Percentiles rank a stretch among this genome's conserved stretches.
Conservation (phyloP, 768 basidiomycete genomes). For the Hericium coralloides region DNA sequence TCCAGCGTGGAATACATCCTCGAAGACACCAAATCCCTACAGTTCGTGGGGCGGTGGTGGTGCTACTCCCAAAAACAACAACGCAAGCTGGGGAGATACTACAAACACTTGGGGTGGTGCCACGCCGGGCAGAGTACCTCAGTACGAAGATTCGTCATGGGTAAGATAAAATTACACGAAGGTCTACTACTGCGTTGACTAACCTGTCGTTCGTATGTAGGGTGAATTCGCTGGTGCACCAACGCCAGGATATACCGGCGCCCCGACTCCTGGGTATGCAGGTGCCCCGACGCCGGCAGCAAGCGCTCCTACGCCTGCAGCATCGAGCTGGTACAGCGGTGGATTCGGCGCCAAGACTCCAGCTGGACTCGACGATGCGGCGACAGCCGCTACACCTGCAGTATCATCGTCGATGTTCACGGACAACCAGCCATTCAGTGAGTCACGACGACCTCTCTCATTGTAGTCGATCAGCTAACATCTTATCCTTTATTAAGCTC, state of each 20-base stretch:
- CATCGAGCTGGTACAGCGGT: slow-evolving; percentile 36
- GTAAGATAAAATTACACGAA: neutral
- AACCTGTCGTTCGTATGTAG: neutral
- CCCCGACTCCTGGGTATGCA: slow-evolving; percentile 7
- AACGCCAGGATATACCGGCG: neutral
- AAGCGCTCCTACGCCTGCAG: slow-evolving; percentile 21
- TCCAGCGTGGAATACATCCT: slow-evolving; percentile 41
- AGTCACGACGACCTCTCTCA: neutral
- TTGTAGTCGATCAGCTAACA: neutral
- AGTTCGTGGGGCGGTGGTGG: slow-evolving; percentile 21
- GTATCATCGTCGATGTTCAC: neutral
- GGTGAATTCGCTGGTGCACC: neutral
- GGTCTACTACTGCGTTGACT: neutral
- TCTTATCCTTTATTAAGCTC: neutral
- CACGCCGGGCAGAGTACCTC: slow-evolving; percentile 9
- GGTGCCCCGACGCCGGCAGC: slow-evolving; percentile 13
- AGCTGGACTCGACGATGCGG: neutral
- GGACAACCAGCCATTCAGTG: neutral
- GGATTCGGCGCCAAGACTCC: slow-evolving; percentile 29
- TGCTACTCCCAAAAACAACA: slow-evolving; percentile 18
- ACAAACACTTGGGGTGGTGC: slow-evolving; percentile 11
- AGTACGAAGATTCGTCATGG: slow-evolving; percentile 1
- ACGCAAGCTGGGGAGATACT: slow-evolving; percentile 38
- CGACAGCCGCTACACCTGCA: neutral
- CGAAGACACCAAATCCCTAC: slow-evolving; percentile 52